A percentile compares a stretch with the other conserved stretches of the same genome.
These are phyloP conservation scores for Suhomyces kunorum DNA, from an alignment of 1,139 yeast genomes.

Conservation along the genomic window DNA sequence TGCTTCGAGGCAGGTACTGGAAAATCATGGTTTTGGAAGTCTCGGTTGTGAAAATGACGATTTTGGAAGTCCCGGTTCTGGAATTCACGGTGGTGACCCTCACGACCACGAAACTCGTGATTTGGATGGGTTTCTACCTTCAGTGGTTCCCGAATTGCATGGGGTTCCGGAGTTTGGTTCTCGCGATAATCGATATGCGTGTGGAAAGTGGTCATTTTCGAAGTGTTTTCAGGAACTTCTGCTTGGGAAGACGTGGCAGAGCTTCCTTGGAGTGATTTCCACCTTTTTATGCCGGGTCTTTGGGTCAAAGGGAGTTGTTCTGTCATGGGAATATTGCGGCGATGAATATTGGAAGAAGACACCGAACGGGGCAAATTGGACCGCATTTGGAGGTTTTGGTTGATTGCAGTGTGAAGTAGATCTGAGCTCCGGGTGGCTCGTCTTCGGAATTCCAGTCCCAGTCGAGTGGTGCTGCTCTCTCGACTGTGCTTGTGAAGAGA, in stretches of 20 bases:
- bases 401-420: slow-evolving; percentile 15
- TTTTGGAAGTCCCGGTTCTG: no score
- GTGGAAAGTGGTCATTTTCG: background rate
- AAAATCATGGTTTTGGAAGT: no score
- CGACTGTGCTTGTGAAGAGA: background rate
- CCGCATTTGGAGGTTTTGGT: slow-evolving; percentile 13
- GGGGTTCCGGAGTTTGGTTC: no score
- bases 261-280: slow-evolving; percentile 23
- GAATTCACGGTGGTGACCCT: no score
- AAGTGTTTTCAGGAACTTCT: background rate
- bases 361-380: slow-evolving; percentile 11
- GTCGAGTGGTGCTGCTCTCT: background rate
- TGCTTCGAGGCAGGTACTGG: no score
- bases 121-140: no score
- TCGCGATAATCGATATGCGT: no score
- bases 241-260: background rate
- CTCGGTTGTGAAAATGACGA: no score
- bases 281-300: slow-evolving; percentile 20
- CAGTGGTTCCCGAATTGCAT: no score
- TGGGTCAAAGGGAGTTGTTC: slow-evolving; percentile 1
- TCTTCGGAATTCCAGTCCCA: slow-evolving; percentile 2
- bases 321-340: slow-evolving; percentile 25
- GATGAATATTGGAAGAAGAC: slow-evolving; percentile 8
- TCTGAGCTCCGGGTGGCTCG: slow-evolving; percentile 4
- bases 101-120: no score